A percentile compares a stretch with the other conserved stretches of the same genome.
These are phyloP conservation scores for Thielaviopsis punctulata DNA, from an alignment of 2,329 filamentous ascomycete species.

Conservation along the genomic window DNA sequence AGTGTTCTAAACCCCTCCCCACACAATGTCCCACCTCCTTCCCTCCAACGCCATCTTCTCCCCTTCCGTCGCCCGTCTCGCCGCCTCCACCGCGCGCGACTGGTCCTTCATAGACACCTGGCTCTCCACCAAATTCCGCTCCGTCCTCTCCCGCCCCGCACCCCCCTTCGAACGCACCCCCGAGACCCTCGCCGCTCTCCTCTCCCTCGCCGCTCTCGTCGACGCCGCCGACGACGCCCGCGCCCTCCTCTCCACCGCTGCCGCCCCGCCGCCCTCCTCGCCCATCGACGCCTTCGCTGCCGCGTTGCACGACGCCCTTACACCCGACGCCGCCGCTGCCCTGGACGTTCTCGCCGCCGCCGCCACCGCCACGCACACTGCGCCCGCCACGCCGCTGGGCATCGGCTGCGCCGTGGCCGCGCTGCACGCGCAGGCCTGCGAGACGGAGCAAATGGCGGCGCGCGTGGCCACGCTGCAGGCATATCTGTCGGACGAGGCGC, in stretches of 20 bases:
- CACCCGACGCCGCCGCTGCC: slow-evolving; percentile 40
- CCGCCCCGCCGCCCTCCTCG: slow-evolving; percentile 40
- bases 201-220: slow-evolving; percentile 58
- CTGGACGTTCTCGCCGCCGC: slow-evolving; percentile 33
- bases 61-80: slow-evolving; percentile 51
- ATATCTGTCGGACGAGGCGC: slow-evolving; percentile 36
- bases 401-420: slow-evolving; percentile 37
- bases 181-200: slow-evolving; percentile 59
- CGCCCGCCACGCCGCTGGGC: no score
- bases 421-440: slow-evolving; percentile 35
- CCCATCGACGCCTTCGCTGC: slow-evolving; percentile 33
- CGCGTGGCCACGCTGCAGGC: slow-evolving; percentile 38
- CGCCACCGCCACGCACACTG: slow-evolving; percentile 28
- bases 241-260: slow-evolving; percentile 37
- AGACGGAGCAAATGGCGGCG: slow-evolving; percentile 36
- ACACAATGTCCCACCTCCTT: slow-evolving; percentile 23
- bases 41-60: slow-evolving; percentile 43
- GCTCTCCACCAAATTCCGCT: slow-evolving; percentile 52
- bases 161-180: slow-evolving; percentile 75
- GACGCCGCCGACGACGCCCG: slow-evolving; percentile 61
- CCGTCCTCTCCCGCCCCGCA: slow-evolving; percentile 33
- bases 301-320: slow-evolving; percentile 33
- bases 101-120: slow-evolving; percentile 80
- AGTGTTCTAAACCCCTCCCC: background rate
- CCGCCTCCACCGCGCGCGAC: slow-evolving; percentile 70